A percentile compares a stretch with the other conserved stretches of the same genome.
Evolutionary conservation across 768 basidiomycete genomes (phyloP).

Genomic region (Fistulinella prunicolor): DNA sequence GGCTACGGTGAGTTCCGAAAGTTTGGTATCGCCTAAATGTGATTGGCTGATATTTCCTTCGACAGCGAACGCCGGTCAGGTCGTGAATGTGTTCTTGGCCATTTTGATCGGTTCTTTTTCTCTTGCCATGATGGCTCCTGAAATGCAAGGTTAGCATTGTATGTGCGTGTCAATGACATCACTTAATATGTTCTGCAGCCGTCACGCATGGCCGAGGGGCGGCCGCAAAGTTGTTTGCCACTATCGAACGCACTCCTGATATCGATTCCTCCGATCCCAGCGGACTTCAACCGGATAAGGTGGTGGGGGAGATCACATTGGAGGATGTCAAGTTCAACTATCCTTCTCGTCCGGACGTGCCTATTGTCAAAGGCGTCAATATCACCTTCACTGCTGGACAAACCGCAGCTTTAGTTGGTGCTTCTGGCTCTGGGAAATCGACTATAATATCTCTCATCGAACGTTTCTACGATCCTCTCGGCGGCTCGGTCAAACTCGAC

Average conservation of each 20-base stretch:
- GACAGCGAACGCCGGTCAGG: conserved; percentile 60
- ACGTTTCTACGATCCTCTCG: conserved; percentile 81
- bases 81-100: conserved; percentile 83
- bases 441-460: conserved; percentile 78
- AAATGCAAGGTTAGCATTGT: conserved; percentile 63
- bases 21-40: neutral
- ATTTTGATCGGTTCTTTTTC: conserved; percentile 92
- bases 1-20: conserved; percentile 45
- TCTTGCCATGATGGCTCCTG: conserved; percentile 78
- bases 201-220: conserved; percentile 77
- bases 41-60: neutral
- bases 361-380: conserved; percentile 69
- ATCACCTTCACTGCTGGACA: conserved; percentile 73
- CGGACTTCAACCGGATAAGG: conserved; percentile 66
- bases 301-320: conserved; percentile 71
- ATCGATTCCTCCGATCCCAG: conserved; percentile 76
- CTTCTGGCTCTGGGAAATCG: conserved; percentile 77
- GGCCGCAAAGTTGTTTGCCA: conserved; percentile 84
- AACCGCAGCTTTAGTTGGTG: conserved; percentile 75
- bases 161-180: neutral
- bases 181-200: conserved; percentile 38
- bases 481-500: conserved; percentile 69
- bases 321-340: conserved; percentile 80
- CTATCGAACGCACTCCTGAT: conserved; percentile 81
- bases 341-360: conserved; percentile 77